phyloP scores from a whole-genome alignment of 2,329 filamentous ascomycete species.

The Cordyceps farinosa region DNA sequence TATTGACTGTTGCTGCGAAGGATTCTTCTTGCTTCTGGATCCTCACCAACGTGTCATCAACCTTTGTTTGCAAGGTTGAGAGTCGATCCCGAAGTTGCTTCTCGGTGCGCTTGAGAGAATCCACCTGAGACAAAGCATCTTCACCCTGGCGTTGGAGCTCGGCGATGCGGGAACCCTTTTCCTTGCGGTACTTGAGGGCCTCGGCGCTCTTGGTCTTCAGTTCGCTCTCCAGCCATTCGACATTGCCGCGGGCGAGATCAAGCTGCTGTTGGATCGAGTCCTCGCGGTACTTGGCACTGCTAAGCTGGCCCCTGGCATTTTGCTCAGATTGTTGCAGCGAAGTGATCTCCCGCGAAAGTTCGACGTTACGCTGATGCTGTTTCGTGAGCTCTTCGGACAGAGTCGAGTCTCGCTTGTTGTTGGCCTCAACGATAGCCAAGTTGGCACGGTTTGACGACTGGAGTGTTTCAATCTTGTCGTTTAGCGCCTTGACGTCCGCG shows the following conservation, averaged over 20 bases:
- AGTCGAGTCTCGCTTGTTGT: conserved; percentile 80
- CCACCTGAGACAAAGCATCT: conserved; percentile 72
- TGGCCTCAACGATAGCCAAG: conserved; percentile 82
- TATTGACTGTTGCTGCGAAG: conserved; percentile 76
- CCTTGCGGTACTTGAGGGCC: conserved; percentile 85
- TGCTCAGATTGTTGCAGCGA: conserved; percentile 80
- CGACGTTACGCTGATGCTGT: conserved; percentile 83
- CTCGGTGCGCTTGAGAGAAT: conserved; percentile 75
- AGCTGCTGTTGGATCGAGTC: conserved; percentile 88
- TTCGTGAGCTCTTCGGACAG: conserved; percentile 81
- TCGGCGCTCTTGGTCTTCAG: conserved; percentile 87
- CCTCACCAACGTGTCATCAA: conserved; percentile 76
- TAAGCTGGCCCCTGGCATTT: conserved; percentile 72
- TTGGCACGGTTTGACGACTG: conserved; percentile 92
- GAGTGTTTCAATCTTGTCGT: conserved; percentile 78
- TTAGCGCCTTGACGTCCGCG: conserved; percentile 71
- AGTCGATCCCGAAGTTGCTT: conserved; percentile 75
- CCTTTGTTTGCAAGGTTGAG: conserved; percentile 79
- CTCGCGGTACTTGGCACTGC: conserved; percentile 83
- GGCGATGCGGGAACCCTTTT: conserved; percentile 85
- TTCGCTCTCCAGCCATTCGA: conserved; percentile 90
- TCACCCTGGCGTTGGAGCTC: conserved; percentile 87
- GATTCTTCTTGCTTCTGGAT: conserved; percentile 84
- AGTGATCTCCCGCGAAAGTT: conserved; percentile 78
- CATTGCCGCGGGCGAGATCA: conserved; percentile 81